Evolutionary conservation across 2,329 filamentous ascomycete genomes (phyloP), one percentile per base, ranked within the genome.

Genomic region (Penicillium concentricum): DNA sequence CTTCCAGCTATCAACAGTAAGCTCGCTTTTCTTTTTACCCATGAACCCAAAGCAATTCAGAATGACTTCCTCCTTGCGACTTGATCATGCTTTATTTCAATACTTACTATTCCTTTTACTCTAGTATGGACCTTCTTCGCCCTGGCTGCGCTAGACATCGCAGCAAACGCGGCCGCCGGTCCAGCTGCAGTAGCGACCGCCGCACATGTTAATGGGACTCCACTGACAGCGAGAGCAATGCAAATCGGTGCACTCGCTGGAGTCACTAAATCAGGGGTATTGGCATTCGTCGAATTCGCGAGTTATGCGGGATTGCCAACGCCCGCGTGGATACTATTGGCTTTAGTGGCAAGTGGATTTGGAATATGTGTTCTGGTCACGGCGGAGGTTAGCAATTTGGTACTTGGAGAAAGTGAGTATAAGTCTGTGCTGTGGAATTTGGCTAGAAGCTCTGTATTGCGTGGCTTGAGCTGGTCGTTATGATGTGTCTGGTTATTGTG

Each of bases 171-270:
- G 8, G 60, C 60, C 10, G 58, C 60, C 5, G 60, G 60, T 3
- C 60, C 60, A 35, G 60, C 60, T 16, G 60, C 60, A 26, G 60
- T 61, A 13, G 60, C 60, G 15, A 62, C 60, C 15, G 60, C 58
- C 4, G 26, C 55, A 2, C 58, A 62, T 41, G 53, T 62, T n/a
- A 61, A 58, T 45, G 58, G 60, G 18, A 54, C 44, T 10, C 35
- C 47, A 10, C 35, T 61, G 28, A 62, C 60, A 12, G 58, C 46
- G n/a, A 47, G 58, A 43, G 56, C 58, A 32, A 46, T 62, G 16
- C 58, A 55, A 45, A 37, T 61, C 22, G 60, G 55, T 10, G 58
- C 58, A 8, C 39, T 62, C 12, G 60, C 58, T 3, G 60, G 58
- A 20, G 56, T 61, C 18, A 62, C 60, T 8, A 62, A 62, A 24